Conservation (phyloP, 441 rosid species). For the Gossypium gossypioides region DNA sequence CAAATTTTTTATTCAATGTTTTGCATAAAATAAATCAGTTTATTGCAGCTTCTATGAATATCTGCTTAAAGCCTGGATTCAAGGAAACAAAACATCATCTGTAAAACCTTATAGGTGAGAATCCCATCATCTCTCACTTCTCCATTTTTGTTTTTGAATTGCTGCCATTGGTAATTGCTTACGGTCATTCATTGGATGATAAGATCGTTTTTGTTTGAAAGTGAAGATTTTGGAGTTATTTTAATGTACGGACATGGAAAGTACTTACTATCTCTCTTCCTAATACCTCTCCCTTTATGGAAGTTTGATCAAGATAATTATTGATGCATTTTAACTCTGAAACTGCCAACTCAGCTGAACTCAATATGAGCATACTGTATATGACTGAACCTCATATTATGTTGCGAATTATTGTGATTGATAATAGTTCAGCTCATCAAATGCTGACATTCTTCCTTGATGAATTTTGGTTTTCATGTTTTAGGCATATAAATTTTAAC, state of each 20-base stretch:
- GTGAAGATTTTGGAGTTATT: neutral
- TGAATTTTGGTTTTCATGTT: neutral
- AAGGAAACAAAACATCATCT: constrained; percentile 71
- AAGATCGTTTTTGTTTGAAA: neutral
- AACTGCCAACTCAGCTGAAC: neutral
- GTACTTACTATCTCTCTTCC: neutral
- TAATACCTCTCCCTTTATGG: neutral
- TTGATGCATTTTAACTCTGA: neutral
- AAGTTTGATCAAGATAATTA: neutral
- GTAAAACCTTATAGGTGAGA: constrained; percentile 70
- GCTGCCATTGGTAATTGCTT: neutral
- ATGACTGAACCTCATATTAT: neutral
- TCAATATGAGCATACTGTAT: too few species aligned
- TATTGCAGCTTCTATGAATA: constrained; percentile 87
- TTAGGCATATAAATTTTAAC: neutral
- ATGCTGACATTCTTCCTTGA: neutral
- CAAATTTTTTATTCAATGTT: neutral
- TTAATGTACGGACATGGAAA: neutral
- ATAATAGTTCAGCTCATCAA: too few species aligned
- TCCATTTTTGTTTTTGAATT: neutral
- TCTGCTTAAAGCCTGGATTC: constrained; percentile 94
- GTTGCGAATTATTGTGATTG: too few species aligned
- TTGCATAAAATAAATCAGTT: neutral
- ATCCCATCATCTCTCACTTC: neutral
- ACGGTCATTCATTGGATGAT: neutral